phyloP scores from a whole-genome alignment of 2,329 filamentous ascomycete genomes.

The Penicillium nordicum region DNA sequence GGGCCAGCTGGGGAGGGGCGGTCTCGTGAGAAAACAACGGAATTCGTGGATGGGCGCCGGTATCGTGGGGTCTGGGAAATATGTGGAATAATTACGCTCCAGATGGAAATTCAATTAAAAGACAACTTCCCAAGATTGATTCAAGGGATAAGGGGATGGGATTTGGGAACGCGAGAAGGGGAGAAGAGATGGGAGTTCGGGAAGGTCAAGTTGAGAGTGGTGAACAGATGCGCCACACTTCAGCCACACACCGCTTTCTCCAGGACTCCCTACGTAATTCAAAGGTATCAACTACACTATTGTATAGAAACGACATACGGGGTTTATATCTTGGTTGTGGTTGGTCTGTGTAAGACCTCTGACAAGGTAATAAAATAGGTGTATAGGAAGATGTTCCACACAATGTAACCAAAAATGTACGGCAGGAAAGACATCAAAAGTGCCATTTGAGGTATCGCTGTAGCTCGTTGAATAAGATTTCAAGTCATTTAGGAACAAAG shows the following conservation, averaged over 20 bases:
- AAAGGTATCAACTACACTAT: background rate
- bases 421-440: background rate
- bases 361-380: background rate
- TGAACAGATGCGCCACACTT: conserved; percentile 22
- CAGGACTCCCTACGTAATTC: conserved; percentile 1
- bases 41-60: conserved; percentile 10
- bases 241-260: conserved; percentile 23
- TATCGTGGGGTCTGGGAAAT: conserved; percentile 10
- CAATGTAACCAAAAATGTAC: background rate
- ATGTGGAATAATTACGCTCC: conserved; percentile 11
- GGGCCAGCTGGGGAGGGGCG: conserved; percentile 29
- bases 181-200: conserved; percentile 25
- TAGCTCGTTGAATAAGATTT: background rate
- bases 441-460: background rate
- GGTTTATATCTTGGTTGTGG: background rate
- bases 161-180: conserved; percentile 21
- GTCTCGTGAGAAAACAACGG: conserved; percentile 35
- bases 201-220: conserved; percentile 25
- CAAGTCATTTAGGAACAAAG: background rate
- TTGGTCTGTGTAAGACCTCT: background rate
- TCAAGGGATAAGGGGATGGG: conserved; percentile 22
- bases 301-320: background rate
- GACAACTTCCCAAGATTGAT: conserved; percentile 14
- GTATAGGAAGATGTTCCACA: background rate
- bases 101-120: conserved; percentile 13